Conservation (phyloP, 306 rosid species). For the Cotoneaster glaucophyllus region DNA sequence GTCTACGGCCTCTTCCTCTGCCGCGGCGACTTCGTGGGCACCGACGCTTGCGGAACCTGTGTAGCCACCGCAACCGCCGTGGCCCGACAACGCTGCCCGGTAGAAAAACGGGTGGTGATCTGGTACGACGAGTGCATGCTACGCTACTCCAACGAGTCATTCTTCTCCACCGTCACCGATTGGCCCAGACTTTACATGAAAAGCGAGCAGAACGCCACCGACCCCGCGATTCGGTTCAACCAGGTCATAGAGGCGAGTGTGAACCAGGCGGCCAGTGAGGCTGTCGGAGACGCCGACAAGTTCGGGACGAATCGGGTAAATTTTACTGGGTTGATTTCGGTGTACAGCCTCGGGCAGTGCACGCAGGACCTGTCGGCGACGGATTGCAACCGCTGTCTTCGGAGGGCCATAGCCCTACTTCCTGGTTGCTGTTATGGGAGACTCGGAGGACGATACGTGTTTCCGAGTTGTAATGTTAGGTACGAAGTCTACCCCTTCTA, state of each 20-base stretch:
- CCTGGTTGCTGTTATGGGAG: constrained; percentile 20
- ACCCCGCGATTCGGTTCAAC: not conserved
- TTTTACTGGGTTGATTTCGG: not conserved
- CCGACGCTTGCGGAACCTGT: constrained; percentile 30
- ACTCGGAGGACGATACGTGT: not conserved
- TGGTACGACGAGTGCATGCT: too few species aligned
- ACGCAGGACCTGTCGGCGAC: constrained; percentile 14
- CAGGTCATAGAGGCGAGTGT: too few species aligned
- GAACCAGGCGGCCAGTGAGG: not conserved
- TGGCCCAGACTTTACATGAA: too few species aligned
- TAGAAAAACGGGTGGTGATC: too few species aligned
- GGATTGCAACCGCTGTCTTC: constrained; percentile 10
- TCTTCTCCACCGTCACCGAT: too few species aligned
- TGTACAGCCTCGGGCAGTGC: constrained; percentile 15
- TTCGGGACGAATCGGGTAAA: not conserved
- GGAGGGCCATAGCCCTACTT: not conserved
- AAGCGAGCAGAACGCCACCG: not conserved
- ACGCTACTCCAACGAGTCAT: too few species aligned
- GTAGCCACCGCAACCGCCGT: constrained; percentile 24
- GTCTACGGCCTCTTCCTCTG: constrained; percentile 12
- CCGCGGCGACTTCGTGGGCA: constrained; percentile 31
- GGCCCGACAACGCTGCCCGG: constrained; percentile 17
- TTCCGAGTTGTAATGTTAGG: not conserved
- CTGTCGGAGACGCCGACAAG: not conserved
- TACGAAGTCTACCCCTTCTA: constrained; percentile 8